Percentiles rank a stretch among this genome's conserved stretches.
Evolutionary conservation across 2,329 filamentous ascomycete species (phyloP).

Genomic region (Phymatotrichopsis omnivora): DNA sequence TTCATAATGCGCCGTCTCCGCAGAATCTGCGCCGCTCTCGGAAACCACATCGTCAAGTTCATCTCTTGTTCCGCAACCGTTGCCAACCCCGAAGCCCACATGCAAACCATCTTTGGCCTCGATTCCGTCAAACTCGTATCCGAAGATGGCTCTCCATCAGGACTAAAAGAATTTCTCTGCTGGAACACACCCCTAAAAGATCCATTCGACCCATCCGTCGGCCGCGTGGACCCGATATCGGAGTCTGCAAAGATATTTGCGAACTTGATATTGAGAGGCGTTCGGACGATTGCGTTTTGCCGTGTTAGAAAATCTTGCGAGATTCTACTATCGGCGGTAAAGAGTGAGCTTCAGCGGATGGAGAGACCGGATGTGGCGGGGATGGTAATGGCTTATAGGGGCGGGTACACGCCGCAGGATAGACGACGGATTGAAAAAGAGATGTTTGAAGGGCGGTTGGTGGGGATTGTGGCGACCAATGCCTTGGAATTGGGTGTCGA

Average conservation of each 20-base stretch:
- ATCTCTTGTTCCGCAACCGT: constrained; percentile 96
- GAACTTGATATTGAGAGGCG: constrained; percentile 75
- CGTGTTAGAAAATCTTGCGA: constrained; percentile 82
- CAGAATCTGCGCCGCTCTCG: constrained; percentile 78
- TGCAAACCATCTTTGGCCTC: constrained; percentile 87
- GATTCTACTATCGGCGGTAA: constrained; percentile 67
- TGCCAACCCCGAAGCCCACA: constrained; percentile 75
- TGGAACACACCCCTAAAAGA: constrained; percentile 98
- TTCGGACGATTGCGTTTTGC: constrained; percentile 88
- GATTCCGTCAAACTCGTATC: constrained; percentile 72
- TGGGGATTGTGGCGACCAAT: constrained; percentile 88
- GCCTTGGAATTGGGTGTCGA: constrained; percentile 91
- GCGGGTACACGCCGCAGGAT: constrained; percentile 88
- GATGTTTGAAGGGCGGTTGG: constrained; percentile 91
- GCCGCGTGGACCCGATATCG: constrained; percentile 67
- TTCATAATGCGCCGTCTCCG: constrained; percentile 87
- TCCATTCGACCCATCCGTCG: constrained; percentile 73
- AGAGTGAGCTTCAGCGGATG: constrained; percentile 61
- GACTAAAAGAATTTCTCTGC: constrained; percentile 87
- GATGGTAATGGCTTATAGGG: constrained; percentile 88
- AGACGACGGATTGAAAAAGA: constrained; percentile 78
- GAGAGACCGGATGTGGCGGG: constrained; percentile 64
- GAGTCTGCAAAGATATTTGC: constrained; percentile 89
- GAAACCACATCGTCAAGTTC: constrained; percentile 76
- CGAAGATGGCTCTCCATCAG: constrained; percentile 85